Base-by-base conservation (phyloP, 805 yeast species). In the Candida caryicola region DNA sequence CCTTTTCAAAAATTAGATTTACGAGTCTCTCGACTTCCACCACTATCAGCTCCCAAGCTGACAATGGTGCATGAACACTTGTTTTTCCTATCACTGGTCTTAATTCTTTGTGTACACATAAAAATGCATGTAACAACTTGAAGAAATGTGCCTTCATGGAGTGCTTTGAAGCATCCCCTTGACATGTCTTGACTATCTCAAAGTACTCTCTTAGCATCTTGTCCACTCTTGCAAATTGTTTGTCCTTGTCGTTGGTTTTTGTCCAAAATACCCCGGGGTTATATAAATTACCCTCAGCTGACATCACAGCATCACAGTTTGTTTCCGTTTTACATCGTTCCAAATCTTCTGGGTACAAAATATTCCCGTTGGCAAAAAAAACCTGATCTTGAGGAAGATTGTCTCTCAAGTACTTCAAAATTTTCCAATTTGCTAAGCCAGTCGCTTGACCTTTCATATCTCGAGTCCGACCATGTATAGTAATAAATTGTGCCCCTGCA, bases 381-480 rank as follows among this genome's bases (percentile, higher is more conserved):
- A 93, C 97, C 2, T 91, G 88, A 33, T 81, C 93, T 30, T 55
- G 46, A 0, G 91, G 85, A 33, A 93, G 66, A 46, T 86, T 82
- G 19, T 89, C 95, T 40, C 93, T 70, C 29, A 93, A 56, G 55
- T 79, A 87, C 48, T 71, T 76, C 42, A 93, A 74, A 18, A 82
- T 72, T 21, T 78, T 73, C 98, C 99, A 91, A 63, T 93, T 90
- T 1, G 99, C 98, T 34, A 93, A 65, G 0, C 99, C 99, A 0
- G 99, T 91, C 42, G 78, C 76, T 59, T 91, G 98, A 5, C 99
- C 99, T 62, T 93, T 93, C 95, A 89, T 91, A 41, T 91, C 99
- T 47, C 99, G 74, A 1, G 97, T 83, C 51, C 99, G 76, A 2
- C 98, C 98, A 60, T 93, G 99, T 6, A 93, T 85, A 1, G 97